phyloP scores from a whole-genome alignment of 2,329 filamentous ascomycete species.

The Alternaria longipes region DNA sequence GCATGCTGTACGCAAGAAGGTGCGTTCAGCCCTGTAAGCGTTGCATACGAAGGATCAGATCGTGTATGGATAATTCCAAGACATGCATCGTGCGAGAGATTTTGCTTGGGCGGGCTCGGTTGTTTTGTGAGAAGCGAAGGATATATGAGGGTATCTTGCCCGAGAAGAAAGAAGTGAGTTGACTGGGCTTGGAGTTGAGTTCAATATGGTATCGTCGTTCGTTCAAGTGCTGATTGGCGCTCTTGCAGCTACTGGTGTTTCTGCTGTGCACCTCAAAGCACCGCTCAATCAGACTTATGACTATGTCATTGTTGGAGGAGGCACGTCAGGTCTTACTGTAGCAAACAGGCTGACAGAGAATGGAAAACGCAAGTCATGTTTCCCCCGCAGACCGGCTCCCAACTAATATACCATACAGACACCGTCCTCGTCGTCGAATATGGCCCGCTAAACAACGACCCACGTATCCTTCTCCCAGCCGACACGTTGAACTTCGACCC shows the following conservation, averaged over 20 bases:
- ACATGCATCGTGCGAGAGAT: background rate
- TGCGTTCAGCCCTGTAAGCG: background rate
- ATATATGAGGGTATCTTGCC: background rate
- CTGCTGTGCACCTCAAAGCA: background rate
- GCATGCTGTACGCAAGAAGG: background rate
- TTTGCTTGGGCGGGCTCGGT: background rate
- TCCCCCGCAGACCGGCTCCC: background rate
- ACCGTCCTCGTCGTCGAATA: constrained; percentile 28
- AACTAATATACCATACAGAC: background rate
- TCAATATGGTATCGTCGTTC: background rate
- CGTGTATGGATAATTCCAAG: background rate
- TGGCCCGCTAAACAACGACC: constrained; percentile 17
- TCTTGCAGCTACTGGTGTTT: background rate
- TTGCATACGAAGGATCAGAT: background rate
- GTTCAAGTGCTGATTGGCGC: background rate
- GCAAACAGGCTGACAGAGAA: constrained; percentile 31
- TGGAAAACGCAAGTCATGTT: constrained; percentile 10
- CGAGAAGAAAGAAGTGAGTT: background rate
- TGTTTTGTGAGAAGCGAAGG: background rate
- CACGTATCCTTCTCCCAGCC: constrained; percentile 16
- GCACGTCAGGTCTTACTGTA: constrained; percentile 31
- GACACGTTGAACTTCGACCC: constrained; percentile 7
- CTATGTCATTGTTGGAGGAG: constrained; percentile 35
- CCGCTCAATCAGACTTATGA: constrained; percentile 23
- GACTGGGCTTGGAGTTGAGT: too few species aligned